Conservation (phyloP, 768 basidiomycete genomes). For the Auriscalpium vulgare region DNA sequence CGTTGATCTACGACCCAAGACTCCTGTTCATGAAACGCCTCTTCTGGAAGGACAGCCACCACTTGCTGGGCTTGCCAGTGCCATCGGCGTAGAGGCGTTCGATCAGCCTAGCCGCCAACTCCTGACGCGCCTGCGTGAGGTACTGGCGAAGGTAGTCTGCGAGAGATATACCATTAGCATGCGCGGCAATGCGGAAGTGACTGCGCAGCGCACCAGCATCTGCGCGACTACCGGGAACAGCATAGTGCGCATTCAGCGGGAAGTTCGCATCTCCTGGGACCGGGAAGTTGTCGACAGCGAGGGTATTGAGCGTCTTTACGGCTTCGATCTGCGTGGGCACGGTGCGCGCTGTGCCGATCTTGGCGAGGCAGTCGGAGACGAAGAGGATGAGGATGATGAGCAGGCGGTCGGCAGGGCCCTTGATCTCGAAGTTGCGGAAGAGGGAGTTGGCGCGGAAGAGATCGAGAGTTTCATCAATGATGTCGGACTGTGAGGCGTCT, state of each 20-base stretch:
- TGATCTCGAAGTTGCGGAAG: slow-evolving; percentile 99
- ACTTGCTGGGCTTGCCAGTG: slow-evolving; percentile 92
- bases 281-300: slow-evolving; percentile 88
- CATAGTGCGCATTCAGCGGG: slow-evolving; percentile 87
- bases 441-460: slow-evolving; percentile 98
- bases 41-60: slow-evolving; percentile 99
- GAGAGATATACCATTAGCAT: background rate
- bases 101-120: slow-evolving; percentile 78
- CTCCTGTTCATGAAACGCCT: slow-evolving; percentile 93
- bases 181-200: background rate
- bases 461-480: slow-evolving; percentile 92
- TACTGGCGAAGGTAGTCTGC: slow-evolving; percentile 87
- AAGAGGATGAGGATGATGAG: slow-evolving; percentile 97
- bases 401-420: slow-evolving; percentile 91
- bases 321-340: slow-evolving; percentile 78
- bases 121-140: slow-evolving; percentile 88
- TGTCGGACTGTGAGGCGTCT: slow-evolving; percentile 73
- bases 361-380: slow-evolving; percentile 93
- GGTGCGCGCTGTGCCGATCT: slow-evolving; percentile 67
- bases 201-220: slow-evolving; percentile 63
- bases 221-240: slow-evolving; percentile 61
- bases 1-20: slow-evolving; percentile 46
- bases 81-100: slow-evolving; percentile 91
- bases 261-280: slow-evolving; percentile 96
- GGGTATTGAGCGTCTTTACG: slow-evolving; percentile 78